These are phyloP conservation scores for Talaromyces atroroseus DNA, from an alignment of 2,329 filamentous ascomycete species.

Conservation along the genomic window DNA sequence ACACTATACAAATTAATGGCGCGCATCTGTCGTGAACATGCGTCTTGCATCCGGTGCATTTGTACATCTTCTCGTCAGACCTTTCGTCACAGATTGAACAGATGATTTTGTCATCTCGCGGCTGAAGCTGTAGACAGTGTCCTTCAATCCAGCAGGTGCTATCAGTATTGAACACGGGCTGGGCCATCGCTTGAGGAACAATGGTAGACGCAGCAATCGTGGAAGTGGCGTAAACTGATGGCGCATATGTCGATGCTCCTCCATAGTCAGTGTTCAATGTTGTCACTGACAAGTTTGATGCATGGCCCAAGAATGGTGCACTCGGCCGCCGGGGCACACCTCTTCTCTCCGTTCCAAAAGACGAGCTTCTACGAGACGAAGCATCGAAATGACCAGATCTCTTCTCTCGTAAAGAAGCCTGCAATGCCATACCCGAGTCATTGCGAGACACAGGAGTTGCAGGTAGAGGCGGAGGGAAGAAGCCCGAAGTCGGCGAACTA, in stretches of 20 bases:
- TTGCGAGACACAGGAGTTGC: slow-evolving; percentile 77
- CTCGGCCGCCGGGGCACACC: slow-evolving; percentile 54
- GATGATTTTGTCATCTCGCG: slow-evolving; percentile 38
- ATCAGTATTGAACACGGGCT: slow-evolving; percentile 37
- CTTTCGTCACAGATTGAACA: slow-evolving; percentile 50
- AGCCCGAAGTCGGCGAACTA: slow-evolving; percentile 69
- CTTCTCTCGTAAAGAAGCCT: slow-evolving; percentile 85
- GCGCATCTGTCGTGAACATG: slow-evolving; percentile 56
- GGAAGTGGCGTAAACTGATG: slow-evolving; percentile 47
- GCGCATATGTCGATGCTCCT: slow-evolving; percentile 41
- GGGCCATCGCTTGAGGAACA: slow-evolving; percentile 39
- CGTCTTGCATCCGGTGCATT: slow-evolving; percentile 44
- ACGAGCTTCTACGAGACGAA: slow-evolving; percentile 80
- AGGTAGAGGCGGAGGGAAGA: slow-evolving; percentile 71
- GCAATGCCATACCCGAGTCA: slow-evolving; percentile 84
- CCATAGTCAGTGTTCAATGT: slow-evolving; percentile 38
- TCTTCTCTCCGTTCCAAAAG: slow-evolving; percentile 73
- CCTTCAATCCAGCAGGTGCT: slow-evolving; percentile 44
- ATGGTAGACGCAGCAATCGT: slow-evolving; percentile 48
- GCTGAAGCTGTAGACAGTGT: slow-evolving; percentile 43
- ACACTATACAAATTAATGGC: slow-evolving; percentile 57
- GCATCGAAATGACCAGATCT: slow-evolving; percentile 88
- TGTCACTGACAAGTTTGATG: slow-evolving; percentile 42
- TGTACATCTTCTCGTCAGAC: slow-evolving; percentile 54
- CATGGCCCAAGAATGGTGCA: slow-evolving; percentile 65